Evolutionary conservation across 495 filamentous ascomycete genomes (phyloP).

Genomic region (Chaetomidium leptoderma): DNA sequence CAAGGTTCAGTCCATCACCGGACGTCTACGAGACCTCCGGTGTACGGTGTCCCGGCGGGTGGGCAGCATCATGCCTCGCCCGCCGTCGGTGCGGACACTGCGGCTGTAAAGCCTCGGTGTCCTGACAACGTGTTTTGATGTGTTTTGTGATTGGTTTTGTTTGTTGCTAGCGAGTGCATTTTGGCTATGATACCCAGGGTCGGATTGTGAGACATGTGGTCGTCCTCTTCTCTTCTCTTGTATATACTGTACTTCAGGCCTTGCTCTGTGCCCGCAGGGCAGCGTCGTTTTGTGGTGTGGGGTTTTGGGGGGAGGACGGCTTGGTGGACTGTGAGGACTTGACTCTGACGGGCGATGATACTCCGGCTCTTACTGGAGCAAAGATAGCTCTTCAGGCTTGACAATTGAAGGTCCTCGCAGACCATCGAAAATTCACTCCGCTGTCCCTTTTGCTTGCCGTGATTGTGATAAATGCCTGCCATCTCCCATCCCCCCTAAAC

Average conservation of each 20-base stretch:
- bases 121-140: conserved; percentile 8
- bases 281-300: conserved; percentile 17
- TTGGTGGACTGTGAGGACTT: conserved; percentile 18
- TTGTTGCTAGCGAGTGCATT: conserved; percentile 22
- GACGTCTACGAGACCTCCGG: conserved; percentile 1
- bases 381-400: conserved; percentile 15
- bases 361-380: conserved; percentile 6
- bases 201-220: conserved; percentile 29
- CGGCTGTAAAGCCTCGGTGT: conserved; percentile 8
- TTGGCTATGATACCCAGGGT: conserved; percentile 30
- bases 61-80: conserved; percentile 7
- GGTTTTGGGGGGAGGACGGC: conserved; percentile 14
- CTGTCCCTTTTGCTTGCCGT: neutral
- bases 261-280: conserved; percentile 3
- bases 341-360: neutral
- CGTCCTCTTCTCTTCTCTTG: conserved; percentile 23
- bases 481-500: neutral
- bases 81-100: conserved; percentile 3
- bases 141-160: conserved; percentile 12
- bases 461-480: neutral
- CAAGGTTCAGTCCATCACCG: conserved; percentile 22
- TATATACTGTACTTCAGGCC: conserved; percentile 18
- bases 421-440: conserved; percentile 17
- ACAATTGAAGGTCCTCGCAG: conserved; percentile 22
- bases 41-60: conserved; percentile 12